Evolutionary conservation across 495 filamentous ascomycete species (phyloP), one percentile per base, ranked within the genome.

Genomic region (Lichina pygmaea): DNA sequence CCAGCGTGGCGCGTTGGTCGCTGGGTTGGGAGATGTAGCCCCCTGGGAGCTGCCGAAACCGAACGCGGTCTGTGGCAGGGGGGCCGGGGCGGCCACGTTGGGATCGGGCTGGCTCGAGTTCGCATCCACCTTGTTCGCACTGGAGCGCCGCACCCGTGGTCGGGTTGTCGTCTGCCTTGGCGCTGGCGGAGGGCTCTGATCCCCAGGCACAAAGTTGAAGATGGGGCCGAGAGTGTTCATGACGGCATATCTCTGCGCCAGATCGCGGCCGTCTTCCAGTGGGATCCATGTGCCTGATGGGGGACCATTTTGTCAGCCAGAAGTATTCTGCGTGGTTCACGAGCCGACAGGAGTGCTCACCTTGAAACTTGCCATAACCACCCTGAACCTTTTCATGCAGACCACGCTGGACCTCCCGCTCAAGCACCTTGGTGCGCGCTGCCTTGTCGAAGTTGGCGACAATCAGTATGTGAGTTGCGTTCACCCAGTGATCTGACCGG

Each of bases 351-450:
- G n/a, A 44, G 8, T 6, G 39, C 46, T 9, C 51, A 81, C 85
- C 85, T 64, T 97, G 89, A 52, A 94, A 97, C 71, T 95, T 97
- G 45, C 89, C 89, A 60, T 95, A 97, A 17, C 89, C 89, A 49
- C 89, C 89, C 54, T 97, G 89, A 3, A 97, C 80, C 61, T 97
- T 97, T 60, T 95, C 86, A 60, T 97, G 89, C 8, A 76, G 66
- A 8, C 86, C 86, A 58, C 93, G 92, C 57, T 97, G 89, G 0
- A 97, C 86, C 51, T 97, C 91, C 42, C 91, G 72, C 63, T 97
- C 89, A 12, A 97, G 71, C 46, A 97, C 93, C 48, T 89, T 66
- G 32, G 89, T 97, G 53, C 89, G 69, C 10, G 86, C 81, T 7
- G 89, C 86, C 61, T 97, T 97, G 53, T 83, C 78, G 51, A 73